phyloP scores from a whole-genome alignment of 2,329 filamentous ascomycete species.

The Cadophora sp. region DNA sequence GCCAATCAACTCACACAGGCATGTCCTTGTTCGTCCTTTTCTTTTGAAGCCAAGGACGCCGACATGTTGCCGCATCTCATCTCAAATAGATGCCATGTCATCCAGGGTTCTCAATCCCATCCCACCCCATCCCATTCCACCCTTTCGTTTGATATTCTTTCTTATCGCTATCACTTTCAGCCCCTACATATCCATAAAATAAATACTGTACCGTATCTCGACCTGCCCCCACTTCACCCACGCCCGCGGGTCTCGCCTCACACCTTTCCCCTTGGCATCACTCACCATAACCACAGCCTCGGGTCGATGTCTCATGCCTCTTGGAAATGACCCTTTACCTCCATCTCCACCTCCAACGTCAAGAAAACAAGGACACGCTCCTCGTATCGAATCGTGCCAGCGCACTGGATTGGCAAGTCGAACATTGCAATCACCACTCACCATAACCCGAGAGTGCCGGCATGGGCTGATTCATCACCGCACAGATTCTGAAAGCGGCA shows the following conservation, averaged over 20 bases:
- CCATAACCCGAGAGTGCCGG: not conserved
- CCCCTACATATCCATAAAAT: not conserved
- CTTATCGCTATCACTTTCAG: not conserved
- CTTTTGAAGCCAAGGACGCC: not conserved
- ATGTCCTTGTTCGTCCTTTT: not conserved
- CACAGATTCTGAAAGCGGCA: not conserved
- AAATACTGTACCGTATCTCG: too few species aligned
- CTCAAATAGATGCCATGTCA: too few species aligned
- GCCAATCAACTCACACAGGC: not conserved
- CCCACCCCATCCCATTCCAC: not conserved
- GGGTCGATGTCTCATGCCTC: not conserved
- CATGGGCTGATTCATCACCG: not conserved
- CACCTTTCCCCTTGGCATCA: not conserved
- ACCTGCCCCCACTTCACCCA: not conserved
- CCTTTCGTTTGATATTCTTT: not conserved
- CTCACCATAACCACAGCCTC: conserved; percentile 3
- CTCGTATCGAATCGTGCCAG: too few species aligned
- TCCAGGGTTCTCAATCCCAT: too few species aligned
- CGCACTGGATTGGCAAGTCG: not conserved
- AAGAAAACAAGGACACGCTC: too few species aligned
- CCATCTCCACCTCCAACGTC: not conserved
- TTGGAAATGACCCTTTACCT: not conserved
- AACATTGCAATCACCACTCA: not conserved
- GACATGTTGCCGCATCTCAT: not conserved
- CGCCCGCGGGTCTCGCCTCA: not conserved